Conservation (phyloP, 805 yeast genomes). For the Candida tallmaniae region DNA sequence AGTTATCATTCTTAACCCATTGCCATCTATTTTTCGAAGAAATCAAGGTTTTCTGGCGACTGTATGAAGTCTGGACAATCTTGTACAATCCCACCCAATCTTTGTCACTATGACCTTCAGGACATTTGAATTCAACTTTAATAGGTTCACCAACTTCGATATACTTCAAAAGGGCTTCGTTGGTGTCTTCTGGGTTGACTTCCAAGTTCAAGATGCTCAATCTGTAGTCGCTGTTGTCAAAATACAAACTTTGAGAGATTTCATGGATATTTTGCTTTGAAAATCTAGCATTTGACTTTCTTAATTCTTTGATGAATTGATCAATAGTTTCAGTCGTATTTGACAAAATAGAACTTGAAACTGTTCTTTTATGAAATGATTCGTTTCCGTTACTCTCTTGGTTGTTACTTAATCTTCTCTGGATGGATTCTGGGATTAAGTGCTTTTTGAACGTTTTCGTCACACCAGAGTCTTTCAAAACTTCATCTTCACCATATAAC, state of each 20-base stretch:
- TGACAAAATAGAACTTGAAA: conserved; percentile 26
- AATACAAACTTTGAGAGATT: conserved; percentile 36
- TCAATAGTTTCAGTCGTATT: conserved; percentile 43
- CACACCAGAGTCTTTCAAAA: conserved; percentile 49
- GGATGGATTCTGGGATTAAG: conserved; percentile 35
- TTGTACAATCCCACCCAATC: conserved; percentile 82
- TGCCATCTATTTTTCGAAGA: conserved; percentile 67
- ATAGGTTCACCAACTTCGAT: conserved; percentile 50
- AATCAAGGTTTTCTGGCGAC: conserved; percentile 52
- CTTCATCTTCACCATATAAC: conserved; percentile 63
- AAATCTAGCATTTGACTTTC: conserved; percentile 27
- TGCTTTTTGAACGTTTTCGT: conserved; percentile 41
- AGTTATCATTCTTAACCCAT: conserved; percentile 26
- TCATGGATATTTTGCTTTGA: conserved; percentile 34
- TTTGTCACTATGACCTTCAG: conserved; percentile 40
- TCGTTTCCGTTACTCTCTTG: conserved; percentile 8
- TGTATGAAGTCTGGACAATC: conserved; percentile 52
- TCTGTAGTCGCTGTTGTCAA: conserved; percentile 32
- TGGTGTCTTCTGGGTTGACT: conserved; percentile 8
- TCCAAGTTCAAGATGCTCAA: conserved; percentile 21
- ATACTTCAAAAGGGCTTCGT: conserved; percentile 11
- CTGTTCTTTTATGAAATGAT: conserved; percentile 12
- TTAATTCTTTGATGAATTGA: conserved; percentile 39
- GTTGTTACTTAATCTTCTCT: conserved; percentile 24
- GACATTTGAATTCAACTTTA: conserved; percentile 50